phyloP scores from a whole-genome alignment of 140 eudicot species.

The Stevia rebaudiana region DNA sequence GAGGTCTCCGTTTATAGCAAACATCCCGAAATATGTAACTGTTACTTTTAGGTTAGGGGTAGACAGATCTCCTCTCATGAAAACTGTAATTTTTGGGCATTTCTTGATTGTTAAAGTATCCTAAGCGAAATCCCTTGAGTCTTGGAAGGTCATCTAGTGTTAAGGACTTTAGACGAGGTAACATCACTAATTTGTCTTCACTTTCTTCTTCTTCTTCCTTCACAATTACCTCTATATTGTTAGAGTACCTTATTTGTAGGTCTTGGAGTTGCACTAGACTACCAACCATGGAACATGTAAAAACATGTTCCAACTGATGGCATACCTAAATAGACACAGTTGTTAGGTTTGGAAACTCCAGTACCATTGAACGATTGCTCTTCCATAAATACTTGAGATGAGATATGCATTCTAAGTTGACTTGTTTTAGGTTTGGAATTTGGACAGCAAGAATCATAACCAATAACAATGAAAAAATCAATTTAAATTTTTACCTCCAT shows the following conservation, averaged over 20 bases:
- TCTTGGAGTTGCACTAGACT: neutral
- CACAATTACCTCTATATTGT: constrained; percentile 1
- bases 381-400: constrained; percentile 9
- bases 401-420: neutral
- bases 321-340: neutral
- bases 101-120: neutral
- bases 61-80: neutral
- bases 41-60: neutral
- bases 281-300: constrained; percentile 7
- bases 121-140: neutral
- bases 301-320: constrained; percentile 1
- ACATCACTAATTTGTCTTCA: neutral
- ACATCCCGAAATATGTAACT: neutral
- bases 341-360: constrained; percentile 5
- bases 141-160: neutral
- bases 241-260: neutral
- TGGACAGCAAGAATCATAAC: no score
- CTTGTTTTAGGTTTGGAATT: constrained; percentile 10
- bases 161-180: constrained; percentile 5
- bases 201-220: neutral
- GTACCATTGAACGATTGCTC: neutral
- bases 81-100: neutral
- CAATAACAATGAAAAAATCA: no score
- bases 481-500: no score
- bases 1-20: neutral